Base-by-base conservation (phyloP, 2,329 filamentous ascomycete genomes). In the Xylaria sp. region DNA sequence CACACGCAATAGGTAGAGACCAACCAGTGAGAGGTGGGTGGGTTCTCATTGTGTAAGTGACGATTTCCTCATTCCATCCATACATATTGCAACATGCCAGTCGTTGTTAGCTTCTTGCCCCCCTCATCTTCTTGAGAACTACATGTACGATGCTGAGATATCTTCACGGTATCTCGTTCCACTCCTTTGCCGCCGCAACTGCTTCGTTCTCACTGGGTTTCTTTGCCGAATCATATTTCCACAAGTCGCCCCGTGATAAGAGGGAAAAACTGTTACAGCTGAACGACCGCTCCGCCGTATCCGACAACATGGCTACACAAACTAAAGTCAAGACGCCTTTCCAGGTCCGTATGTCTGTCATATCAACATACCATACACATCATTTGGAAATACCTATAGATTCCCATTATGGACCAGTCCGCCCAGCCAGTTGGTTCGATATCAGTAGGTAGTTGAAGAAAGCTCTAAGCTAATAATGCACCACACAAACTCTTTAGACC, bases 401-500 rank as follows among this genome's bases (percentile, higher is more conserved):
- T 34, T 13, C 16, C 29, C 16, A 13, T n/a, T n/a, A n/a, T n/a
- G n/a, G n/a, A n/a, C n/a, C n/a, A 13, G 9, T 13, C 29, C 16
- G 29, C 16, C 29, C 29, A 34, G 8, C 29, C 29, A 34, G 29
- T 34, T 34, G 29, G 29, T 7, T 34, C 11, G 29, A 20, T 20
- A 44, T 29, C 19, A 17, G 17, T 8, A 37, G 17, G 18, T 9
- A 46, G 29, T 29, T 42, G 43, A 48, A 26, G 18, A 24, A n/a
- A 19, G n/a, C 29, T 16, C 26, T 21, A 46, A 50, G 58, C 66
- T 68, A 55, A 69, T 61, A 50, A 67, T 68, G 66, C 58, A 44
- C 61, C 50, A 66, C 65, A 68, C 54, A 44, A 48, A 39, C 65
- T 22, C 20, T 47, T 44, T 54, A 97, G 89, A 96, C 93, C 57